A percentile compares a stretch with the other conserved stretches of the same genome.
Conservation (phyloP, 805 yeast species). For the Lipomyces yamanashiensis region DNA sequence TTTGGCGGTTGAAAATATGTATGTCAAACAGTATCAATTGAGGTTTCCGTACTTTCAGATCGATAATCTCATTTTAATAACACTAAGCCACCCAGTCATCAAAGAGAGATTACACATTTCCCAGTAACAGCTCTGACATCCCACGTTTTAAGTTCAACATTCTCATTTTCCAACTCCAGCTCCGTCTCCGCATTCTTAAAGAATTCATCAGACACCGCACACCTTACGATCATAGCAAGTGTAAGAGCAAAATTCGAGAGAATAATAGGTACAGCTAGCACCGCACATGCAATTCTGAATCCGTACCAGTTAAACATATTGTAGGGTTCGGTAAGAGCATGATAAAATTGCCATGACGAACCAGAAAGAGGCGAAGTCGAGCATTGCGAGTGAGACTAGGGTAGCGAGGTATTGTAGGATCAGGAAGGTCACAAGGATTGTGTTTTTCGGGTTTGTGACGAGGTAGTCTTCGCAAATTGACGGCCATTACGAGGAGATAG, state of each 20-base stretch:
- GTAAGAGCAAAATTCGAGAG: neutral
- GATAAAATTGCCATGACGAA: neutral
- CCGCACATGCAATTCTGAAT: constrained; percentile 1
- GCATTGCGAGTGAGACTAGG: neutral
- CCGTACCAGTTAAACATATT: constrained; percentile 2
- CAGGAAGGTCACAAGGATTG: constrained; percentile 36
- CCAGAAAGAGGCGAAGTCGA: constrained; percentile 14
- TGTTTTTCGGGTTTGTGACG: neutral
- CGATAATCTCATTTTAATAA: no score
- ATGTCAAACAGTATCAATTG: no score
- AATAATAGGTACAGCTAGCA: neutral
- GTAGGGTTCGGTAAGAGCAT: neutral
- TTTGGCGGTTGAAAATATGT: no score
- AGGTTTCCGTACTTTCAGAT: no score
- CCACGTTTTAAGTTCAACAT: neutral
- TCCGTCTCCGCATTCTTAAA: neutral
- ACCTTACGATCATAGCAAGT: neutral
- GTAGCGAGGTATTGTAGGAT: neutral
- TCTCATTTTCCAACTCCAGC: neutral
- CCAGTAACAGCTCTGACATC: neutral
- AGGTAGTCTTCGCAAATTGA: constrained; percentile 7
- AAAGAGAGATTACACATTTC: no score
- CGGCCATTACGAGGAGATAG: neutral
- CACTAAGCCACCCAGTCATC: no score
- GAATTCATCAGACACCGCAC: neutral